Evolutionary conservation across 2,329 filamentous ascomycete genomes (phyloP).

Genomic region (Aspergillus clavatus): DNA sequence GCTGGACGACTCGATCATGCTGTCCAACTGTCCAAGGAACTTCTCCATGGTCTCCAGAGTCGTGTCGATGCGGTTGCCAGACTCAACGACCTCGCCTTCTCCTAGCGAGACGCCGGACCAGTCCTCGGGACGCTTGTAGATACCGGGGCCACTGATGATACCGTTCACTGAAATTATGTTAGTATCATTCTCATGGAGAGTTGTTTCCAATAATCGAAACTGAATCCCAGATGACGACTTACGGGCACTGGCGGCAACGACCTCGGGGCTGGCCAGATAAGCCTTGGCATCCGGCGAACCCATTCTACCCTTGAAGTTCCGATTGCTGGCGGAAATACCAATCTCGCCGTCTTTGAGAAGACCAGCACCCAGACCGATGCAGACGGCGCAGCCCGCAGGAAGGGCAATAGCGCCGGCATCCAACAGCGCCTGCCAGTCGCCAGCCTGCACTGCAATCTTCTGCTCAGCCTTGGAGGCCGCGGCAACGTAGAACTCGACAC

Average conservation of each 20-base stretch:
- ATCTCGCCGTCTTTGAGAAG: conserved; percentile 80
- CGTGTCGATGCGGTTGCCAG: conserved; percentile 60
- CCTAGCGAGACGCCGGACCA: conserved; percentile 60
- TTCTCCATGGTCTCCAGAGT: conserved; percentile 68
- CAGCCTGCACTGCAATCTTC: conserved; percentile 66
- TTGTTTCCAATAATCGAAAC: neutral
- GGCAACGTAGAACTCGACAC: conserved; percentile 83
- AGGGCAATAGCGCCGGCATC: conserved; percentile 72
- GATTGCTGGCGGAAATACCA: conserved; percentile 76
- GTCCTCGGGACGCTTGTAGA: conserved; percentile 68
- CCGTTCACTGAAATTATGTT: conserved; percentile 44
- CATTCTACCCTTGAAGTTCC: conserved; percentile 92
- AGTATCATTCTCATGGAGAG: too few species aligned
- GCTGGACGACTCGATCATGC: conserved; percentile 43
- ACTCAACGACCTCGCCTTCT: conserved; percentile 63
- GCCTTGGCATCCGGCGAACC: conserved; percentile 73
- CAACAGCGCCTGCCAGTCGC: conserved; percentile 79
- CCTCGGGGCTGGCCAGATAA: conserved; percentile 83
- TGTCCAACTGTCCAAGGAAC: conserved; percentile 64
- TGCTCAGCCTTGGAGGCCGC: conserved; percentile 80
- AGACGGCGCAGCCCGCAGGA: conserved; percentile 72
- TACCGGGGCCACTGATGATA: conserved; percentile 60
- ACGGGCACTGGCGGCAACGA: conserved; percentile 80
- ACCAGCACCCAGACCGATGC: conserved; percentile 78
- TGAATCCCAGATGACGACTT: neutral